phyloP scores from a whole-genome alignment of 2,329 filamentous ascomycete genomes.

The Ophiosphaerella herpotricha region DNA sequence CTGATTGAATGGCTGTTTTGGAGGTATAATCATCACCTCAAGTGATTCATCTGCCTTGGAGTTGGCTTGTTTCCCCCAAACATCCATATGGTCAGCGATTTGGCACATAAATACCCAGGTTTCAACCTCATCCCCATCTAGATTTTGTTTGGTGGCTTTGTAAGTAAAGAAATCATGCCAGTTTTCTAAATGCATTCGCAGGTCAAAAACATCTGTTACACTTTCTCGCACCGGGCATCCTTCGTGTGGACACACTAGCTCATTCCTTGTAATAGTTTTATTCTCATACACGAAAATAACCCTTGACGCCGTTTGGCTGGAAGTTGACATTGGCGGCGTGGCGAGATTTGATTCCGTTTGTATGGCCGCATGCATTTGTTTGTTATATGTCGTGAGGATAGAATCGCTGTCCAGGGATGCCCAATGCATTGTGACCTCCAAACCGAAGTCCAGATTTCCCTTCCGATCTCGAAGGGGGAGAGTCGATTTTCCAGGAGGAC shows the following conservation, averaged over 20 bases:
- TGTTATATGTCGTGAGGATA: constrained; percentile 32
- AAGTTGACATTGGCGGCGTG: constrained; percentile 7
- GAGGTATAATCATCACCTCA: constrained; percentile 5
- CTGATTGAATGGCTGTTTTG: constrained; percentile 42
- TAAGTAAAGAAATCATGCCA: constrained; percentile 45
- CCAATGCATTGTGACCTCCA: constrained; percentile 33
- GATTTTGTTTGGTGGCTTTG: constrained; percentile 9
- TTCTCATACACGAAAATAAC: constrained; percentile 19
- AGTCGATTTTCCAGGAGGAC: constrained; percentile 12
- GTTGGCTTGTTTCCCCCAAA: constrained; percentile 20
- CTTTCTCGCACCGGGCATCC: constrained; percentile 11
- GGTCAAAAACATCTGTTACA: constrained; percentile 16
- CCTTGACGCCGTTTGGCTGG: constrained; percentile 19
- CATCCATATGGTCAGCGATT: constrained; percentile 20
- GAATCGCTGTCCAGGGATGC: constrained; percentile 9
- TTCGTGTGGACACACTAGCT: constrained; percentile 21
- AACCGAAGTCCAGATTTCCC: constrained; percentile 20
- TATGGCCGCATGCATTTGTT: constrained; percentile 6
- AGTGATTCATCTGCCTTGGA: constrained; percentile 22
- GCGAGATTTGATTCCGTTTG: constrained; percentile 6
- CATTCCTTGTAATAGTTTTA: constrained; percentile 9
- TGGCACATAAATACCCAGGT: constrained; percentile 23
- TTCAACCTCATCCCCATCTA: constrained; percentile 17
- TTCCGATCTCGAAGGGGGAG: constrained; percentile 14
- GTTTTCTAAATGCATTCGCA: constrained; percentile 42